Percentiles rank a stretch among this genome's conserved stretches.
Conservation (phyloP, 768 basidiomycete species). For the Mrakia blollopis region DNA sequence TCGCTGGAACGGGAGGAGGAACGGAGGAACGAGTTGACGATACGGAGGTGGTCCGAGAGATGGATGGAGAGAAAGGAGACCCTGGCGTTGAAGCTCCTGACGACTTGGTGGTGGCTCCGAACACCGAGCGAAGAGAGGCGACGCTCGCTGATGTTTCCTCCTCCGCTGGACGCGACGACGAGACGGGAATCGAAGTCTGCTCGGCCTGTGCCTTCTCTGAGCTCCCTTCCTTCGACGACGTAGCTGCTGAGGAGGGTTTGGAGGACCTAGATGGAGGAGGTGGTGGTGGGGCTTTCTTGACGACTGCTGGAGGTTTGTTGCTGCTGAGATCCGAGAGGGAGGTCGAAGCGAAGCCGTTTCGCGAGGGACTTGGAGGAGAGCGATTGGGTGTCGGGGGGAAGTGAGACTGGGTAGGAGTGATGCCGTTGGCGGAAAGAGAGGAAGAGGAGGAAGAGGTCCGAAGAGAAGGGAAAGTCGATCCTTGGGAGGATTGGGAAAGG, state of each 20-base stretch:
- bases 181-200: not conserved
- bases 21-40: slow-evolving; percentile 1
- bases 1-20: not conserved
- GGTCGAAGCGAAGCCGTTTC: not conserved
- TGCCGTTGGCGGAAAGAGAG: not conserved
- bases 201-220: not conserved
- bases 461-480: not conserved
- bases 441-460: not conserved
- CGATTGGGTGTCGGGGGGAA: not conserved
- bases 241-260: not conserved
- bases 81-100: not conserved
- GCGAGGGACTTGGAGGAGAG: not conserved
- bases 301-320: not conserved
- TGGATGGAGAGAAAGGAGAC: not conserved
- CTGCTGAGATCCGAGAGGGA: not conserved
- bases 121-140: slow-evolving; percentile 4
- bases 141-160: not conserved
- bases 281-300: slow-evolving; percentile 17
- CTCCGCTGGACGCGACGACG: not conserved
- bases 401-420: not conserved
- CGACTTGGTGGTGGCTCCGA: not conserved
- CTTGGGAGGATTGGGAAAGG: not conserved
- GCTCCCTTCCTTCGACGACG: not conserved
- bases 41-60: not conserved
- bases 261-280: slow-evolving; percentile 1